Percentiles rank a stretch among this genome's conserved stretches.
These are phyloP conservation scores for Fusarium sp. DNA, from an alignment of 2,329 filamentous ascomycete species.

Conservation along the genomic window DNA sequence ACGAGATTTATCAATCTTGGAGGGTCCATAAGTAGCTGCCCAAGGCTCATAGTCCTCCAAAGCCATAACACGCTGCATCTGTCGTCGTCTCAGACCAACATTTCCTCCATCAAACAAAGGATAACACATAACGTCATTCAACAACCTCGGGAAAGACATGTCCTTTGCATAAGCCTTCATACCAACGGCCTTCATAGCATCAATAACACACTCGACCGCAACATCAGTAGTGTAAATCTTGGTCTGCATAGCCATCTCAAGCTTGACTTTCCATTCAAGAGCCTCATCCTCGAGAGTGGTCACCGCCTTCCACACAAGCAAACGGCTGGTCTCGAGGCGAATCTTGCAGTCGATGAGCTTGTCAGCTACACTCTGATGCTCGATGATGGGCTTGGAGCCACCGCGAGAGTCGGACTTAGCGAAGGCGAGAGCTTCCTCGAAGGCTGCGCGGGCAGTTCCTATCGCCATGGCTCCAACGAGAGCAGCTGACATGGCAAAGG, in stretches of 20 bases:
- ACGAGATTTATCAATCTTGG: not conserved
- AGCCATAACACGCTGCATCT: not conserved
- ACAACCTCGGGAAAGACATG: not conserved
- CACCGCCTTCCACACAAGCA: not conserved
- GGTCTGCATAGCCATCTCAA: not conserved
- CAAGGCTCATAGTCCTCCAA: not conserved
- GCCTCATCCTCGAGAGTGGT: not conserved
- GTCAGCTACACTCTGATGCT: constrained; percentile 12
- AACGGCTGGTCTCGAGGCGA: not conserved
- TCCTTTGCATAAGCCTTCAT: not conserved
- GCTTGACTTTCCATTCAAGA: not conserved
- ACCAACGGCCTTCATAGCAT: constrained; percentile 2
- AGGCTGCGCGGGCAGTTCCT: not conserved
- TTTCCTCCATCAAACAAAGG: constrained; percentile 13
- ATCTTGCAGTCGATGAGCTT: constrained; percentile 11
- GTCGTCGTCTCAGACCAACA: not conserved
- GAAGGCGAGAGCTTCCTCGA: not conserved
- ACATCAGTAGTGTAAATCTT: constrained; percentile 7
- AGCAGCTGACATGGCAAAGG: not conserved
- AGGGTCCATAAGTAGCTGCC: not conserved
- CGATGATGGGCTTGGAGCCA: not conserved
- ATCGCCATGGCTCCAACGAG: constrained; percentile 1
- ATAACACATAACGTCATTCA: constrained; percentile 4
- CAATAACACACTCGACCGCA: not conserved
- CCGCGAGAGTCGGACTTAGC: not conserved